Evolutionary conservation across 345 rosid genomes (phyloP).

Genomic region (Brassica napus): Da-Ae NC_063449.1:5166501-5167000

Average conservation of each 20-base stretch:
- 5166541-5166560: not conserved
- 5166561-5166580: not conserved
- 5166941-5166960: not conserved
- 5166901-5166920: not conserved
- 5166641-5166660: not conserved
- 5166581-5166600: not conserved
- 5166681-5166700: not conserved
- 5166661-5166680: not conserved
- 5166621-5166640: too few species aligned
- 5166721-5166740: constrained; percentile 46
- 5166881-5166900: not conserved
- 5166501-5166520: not conserved
- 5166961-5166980: constrained; percentile 23
- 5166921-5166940: not conserved
- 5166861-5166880: not conserved
- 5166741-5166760: not conserved
- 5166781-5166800: not conserved
- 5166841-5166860: not conserved
- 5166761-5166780: constrained; percentile 25
- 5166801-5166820: not conserved
- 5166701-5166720: not conserved
- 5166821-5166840: not conserved
- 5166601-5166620: not conserved
- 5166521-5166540: not conserved
- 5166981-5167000: constrained; percentile 66